phyloP scores from a whole-genome alignment of 2,329 filamentous ascomycete species.

The Tolypocladium paradoxum region DNA sequence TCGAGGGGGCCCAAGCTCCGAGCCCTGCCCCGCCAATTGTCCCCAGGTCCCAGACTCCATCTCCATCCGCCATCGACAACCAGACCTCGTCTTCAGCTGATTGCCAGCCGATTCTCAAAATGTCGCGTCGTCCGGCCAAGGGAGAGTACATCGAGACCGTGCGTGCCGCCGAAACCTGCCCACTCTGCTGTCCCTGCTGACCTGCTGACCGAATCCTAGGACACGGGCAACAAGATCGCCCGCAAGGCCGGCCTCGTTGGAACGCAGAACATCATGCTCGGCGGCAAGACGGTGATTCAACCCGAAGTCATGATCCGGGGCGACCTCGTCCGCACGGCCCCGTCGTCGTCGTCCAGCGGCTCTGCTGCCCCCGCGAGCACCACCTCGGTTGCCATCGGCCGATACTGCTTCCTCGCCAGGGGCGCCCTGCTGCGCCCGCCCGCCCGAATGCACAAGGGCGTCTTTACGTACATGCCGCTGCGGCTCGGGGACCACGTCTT shows the following conservation, averaged over 20 bases:
- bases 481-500: constrained; percentile 94
- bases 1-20: neutral
- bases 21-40: neutral
- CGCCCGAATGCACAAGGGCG: constrained; percentile 68
- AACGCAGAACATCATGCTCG: constrained; percentile 95
- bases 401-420: constrained; percentile 80
- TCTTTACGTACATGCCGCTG: constrained; percentile 75
- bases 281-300: constrained; percentile 92
- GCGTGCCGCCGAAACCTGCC: neutral
- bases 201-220: constrained; percentile 37
- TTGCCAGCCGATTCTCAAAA: constrained; percentile 24
- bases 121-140: constrained; percentile 69
- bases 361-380: constrained; percentile 35
- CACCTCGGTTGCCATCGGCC: constrained; percentile 74
- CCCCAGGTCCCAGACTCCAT: neutral
- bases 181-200: constrained; percentile 1
- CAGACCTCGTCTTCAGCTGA: neutral
- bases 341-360: constrained; percentile 25
- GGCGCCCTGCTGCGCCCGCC: constrained; percentile 74
- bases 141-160: constrained; percentile 97
- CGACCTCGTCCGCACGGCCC: constrained; percentile 59
- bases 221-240: constrained; percentile 97
- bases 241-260: constrained; percentile 85
- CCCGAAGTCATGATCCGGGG: constrained; percentile 89
- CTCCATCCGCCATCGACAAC: neutral